These are phyloP conservation scores for Sporodiniella umbellata DNA, from an alignment of 371 early-diverging fungal species.

Conservation along the genomic window DNA sequence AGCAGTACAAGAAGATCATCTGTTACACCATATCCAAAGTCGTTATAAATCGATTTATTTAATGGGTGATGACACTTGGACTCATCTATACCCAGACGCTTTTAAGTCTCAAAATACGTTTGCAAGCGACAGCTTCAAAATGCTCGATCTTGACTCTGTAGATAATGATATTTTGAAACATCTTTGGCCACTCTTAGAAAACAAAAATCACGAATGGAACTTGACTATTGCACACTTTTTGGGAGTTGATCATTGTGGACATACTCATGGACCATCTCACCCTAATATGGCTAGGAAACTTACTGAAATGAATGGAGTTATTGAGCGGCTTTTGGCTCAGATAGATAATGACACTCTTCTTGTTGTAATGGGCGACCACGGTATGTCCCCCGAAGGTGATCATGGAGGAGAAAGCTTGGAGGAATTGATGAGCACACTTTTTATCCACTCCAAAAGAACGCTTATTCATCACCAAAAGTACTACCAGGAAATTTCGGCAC, in stretches of 20 bases:
- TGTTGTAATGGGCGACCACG: conserved; percentile 98
- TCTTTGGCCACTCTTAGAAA: conserved; percentile 51
- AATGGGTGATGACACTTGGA: conserved; percentile 97
- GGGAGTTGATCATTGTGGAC: conserved; percentile 97
- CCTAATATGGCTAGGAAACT: conserved; percentile 83
- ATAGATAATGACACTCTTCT: conserved; percentile 88
- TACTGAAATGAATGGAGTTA: conserved; percentile 76
- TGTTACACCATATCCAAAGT: conserved; percentile 47
- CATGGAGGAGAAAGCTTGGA: conserved; percentile 95
- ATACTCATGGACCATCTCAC: conserved; percentile 88
- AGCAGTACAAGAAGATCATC: conserved; percentile 83
- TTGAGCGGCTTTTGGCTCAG: conserved; percentile 61
- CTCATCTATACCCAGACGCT: conserved; percentile 70
- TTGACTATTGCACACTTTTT: conserved; percentile 87
- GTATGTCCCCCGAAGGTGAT: conserved; percentile 97
- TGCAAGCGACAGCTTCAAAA: conserved; percentile 86
- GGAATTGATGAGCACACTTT: conserved; percentile 85
- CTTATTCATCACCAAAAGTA: conserved; percentile 18
- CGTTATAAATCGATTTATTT: conserved; percentile 55
- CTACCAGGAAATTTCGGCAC: conserved; percentile 9
- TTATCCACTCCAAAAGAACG: conserved; percentile 65
- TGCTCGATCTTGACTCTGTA: conserved; percentile 92
- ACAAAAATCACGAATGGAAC: conserved; percentile 54
- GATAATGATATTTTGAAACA: conserved; percentile 79
- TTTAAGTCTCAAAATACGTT: conserved; percentile 58